Evolutionary conservation across 768 basidiomycete genomes (phyloP).

Genomic region (Phaeotremella skinneri): DNA sequence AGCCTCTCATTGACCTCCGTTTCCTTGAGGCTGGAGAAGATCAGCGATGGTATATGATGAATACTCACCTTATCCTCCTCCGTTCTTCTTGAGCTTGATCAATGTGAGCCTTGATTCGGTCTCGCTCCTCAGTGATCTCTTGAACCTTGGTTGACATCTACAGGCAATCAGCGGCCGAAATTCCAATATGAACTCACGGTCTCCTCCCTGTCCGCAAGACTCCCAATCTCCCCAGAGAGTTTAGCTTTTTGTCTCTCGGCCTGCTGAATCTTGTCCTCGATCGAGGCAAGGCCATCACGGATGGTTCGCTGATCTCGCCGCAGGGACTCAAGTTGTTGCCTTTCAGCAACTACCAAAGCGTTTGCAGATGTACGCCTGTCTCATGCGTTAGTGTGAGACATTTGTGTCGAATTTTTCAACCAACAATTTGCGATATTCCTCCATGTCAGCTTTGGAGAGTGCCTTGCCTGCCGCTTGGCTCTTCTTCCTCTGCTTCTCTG

Average conservation of each 20-base stretch:
- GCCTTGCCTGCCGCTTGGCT: conserved; percentile 69
- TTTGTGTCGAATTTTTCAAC: conserved; percentile 33
- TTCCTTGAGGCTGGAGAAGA: conserved; percentile 71
- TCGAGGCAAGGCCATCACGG: conserved; percentile 62
- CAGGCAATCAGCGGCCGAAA: conserved; percentile 1
- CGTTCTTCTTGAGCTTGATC: conserved; percentile 83
- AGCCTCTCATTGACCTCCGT: conserved; percentile 90
- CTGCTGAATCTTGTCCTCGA: conserved; percentile 68
- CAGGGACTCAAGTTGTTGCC: conserved; percentile 77
- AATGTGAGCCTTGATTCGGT: conserved; percentile 68
- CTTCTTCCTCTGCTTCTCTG: conserved; percentile 71
- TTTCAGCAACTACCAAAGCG: conserved; percentile 76
- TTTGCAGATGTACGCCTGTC: conserved; percentile 75
- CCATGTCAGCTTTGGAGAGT: conserved; percentile 75
- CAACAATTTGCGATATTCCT: conserved; percentile 80
- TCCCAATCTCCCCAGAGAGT: conserved; percentile 44
- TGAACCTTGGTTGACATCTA: conserved; percentile 60
- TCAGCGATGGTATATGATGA: conserved; percentile 1
- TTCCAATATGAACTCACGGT: conserved; percentile 14
- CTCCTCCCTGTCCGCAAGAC: conserved; percentile 36
- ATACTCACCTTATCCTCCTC: conserved; percentile 67
- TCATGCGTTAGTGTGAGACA: conserved; percentile 6
- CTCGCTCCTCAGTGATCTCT: conserved; percentile 62
- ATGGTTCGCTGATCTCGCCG: conserved; percentile 77
- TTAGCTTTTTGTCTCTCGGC: conserved; percentile 62